Percentiles rank a stretch among this genome's conserved stretches.
phyloP scores from a whole-genome alignment of 2,329 filamentous ascomycete genomes.

The Balansia obtecta region DNA sequence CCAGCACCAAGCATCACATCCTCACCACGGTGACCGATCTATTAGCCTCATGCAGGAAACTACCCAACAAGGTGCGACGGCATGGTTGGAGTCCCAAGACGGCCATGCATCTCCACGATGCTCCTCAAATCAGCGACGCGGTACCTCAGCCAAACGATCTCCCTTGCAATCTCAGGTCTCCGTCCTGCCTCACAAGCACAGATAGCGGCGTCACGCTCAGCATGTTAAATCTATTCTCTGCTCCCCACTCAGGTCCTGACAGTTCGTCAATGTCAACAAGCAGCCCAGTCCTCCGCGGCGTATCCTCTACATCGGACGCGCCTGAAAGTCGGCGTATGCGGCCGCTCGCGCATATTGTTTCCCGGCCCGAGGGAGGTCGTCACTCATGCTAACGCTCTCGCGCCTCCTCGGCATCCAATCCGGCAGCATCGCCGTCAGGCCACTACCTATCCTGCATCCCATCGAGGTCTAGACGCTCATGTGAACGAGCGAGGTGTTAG shows the following conservation, averaged over 20 bases:
- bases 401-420: constrained; percentile 31
- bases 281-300: constrained; percentile 6
- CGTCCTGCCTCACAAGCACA: constrained; percentile 25
- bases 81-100: constrained; percentile 12
- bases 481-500: constrained; percentile 21
- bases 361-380: constrained; percentile 31
- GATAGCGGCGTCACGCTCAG: constrained; percentile 30
- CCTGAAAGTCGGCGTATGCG: constrained; percentile 36
- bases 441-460: constrained; percentile 27
- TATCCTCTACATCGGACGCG: constrained; percentile 16
- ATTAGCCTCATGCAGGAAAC: fast-evolving
- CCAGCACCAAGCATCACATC: constrained; percentile 8
- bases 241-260: not conserved
- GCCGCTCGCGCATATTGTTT: constrained; percentile 29
- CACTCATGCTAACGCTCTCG: constrained; percentile 32
- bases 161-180: constrained; percentile 13
- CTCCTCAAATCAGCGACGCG: constrained; percentile 12
- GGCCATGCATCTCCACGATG: constrained; percentile 12
- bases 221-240: constrained; percentile 7
- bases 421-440: constrained; percentile 27
- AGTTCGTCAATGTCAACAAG: constrained; percentile 6
- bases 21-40: constrained; percentile 6
- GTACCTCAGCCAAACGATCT: not conserved
- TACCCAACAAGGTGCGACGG: no score
- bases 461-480: constrained; percentile 25